Base-by-base conservation (phyloP, 805 yeast species). In the Metschnikowia shivogae region DNA sequence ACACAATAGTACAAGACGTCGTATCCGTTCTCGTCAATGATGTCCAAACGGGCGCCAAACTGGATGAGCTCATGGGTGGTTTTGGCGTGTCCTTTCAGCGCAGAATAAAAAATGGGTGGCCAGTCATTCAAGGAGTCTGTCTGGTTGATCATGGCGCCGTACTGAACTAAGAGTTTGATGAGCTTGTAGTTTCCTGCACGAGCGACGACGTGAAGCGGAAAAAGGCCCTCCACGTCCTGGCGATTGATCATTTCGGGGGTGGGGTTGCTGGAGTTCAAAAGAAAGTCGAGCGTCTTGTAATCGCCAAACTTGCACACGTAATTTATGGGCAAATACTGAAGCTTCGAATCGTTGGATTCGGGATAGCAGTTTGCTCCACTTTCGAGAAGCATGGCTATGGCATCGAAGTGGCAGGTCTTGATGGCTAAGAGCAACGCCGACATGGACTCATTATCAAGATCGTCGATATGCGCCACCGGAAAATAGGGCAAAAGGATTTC, bases 31-130 rank as follows among this genome's bases (percentile, higher is more conserved):
- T 85, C 93, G 64, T 93, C 98, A 12, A 79, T 72, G 17, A 86
- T 60, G 47, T 70, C 66, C 46, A 84, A 72, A 45, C 80, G 76
- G 0, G 97, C 97, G 5, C 92, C 90, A 48, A 73, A 77, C 19
- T 78, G 77, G 14, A 93, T 76, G 46, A 93, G 72, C 39, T 80
- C 86, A 49, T 74, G 74, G 0, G 95, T 85, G 3, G 93, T 81
- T 35, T 74, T 67, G 4, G 74, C 75, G 60, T 85, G 88, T 1
- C 97, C 97, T 54, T 87, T 92, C 52, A 81, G 80, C 1, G 90
- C 90, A 17, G 96, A 87, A 62, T 93, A 92, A 57, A 89, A 88
- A 2, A 93, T 75, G 0, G 98, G 96, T 0, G 97, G 82, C 97
- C 98, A 93, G 55, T 84, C 85, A 60, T 90, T 89, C 45, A 89